Conservation (phyloP, 768 basidiomycete species). For the Amanita molliuscula region DNA sequence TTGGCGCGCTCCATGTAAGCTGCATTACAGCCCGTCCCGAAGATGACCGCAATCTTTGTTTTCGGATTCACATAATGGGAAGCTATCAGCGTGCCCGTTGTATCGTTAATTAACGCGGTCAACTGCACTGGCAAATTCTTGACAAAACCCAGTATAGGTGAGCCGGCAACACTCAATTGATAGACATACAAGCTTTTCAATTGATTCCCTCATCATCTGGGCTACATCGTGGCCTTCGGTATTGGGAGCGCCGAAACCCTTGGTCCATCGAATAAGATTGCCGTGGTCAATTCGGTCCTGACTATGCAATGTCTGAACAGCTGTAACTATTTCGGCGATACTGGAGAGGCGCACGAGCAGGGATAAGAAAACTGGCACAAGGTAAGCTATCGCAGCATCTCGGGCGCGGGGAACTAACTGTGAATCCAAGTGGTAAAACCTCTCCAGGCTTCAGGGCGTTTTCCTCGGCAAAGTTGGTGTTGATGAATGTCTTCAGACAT, state of each 20-base stretch:
- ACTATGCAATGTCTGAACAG: constrained; percentile 25
- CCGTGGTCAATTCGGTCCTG: constrained; percentile 93
- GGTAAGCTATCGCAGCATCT: constrained; percentile 5
- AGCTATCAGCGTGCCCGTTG: constrained; percentile 95
- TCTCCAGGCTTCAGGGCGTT: constrained; percentile 42
- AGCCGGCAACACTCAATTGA: not conserved
- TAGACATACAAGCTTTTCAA: constrained; percentile 60
- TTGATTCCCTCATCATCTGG: constrained; percentile 80
- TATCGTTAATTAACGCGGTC: constrained; percentile 92
- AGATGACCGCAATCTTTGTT: constrained; percentile 93
- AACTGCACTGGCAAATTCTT: constrained; percentile 79
- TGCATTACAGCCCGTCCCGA: constrained; percentile 97
- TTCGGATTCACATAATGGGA: constrained; percentile 89
- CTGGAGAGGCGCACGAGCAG: constrained; percentile 54
- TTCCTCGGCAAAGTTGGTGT: constrained; percentile 50
- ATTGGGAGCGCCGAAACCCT: constrained; percentile 88
- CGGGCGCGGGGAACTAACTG: constrained; percentile 43
- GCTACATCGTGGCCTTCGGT: constrained; percentile 92
- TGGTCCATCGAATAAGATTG: constrained; percentile 96
- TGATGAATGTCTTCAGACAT: constrained; percentile 82
- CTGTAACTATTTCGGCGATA: not conserved
- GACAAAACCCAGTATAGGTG: not conserved
- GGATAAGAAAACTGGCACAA: constrained; percentile 81
- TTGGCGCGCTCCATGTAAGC: constrained; percentile 92
- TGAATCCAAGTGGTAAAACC: constrained; percentile 82